These are phyloP conservation scores for Raphanus sativus DNA, from an alignment of 345 rosid genomes.

Conservation along the genomic window DNA sequence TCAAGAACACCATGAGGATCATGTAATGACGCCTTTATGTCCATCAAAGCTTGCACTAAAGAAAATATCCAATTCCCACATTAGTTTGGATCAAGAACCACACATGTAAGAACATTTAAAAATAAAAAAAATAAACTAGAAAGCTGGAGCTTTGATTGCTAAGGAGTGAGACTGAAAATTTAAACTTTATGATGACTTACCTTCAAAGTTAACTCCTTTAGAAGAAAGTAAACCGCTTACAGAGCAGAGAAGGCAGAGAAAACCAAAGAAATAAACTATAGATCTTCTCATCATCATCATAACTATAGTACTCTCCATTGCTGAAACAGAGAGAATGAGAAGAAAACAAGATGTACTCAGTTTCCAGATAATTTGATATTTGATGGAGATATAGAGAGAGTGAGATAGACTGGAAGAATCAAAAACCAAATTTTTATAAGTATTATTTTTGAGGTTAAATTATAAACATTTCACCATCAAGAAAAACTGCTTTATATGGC, in stretches of 20 bases:
- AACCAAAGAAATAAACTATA: slow-evolving; percentile 35
- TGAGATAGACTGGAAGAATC: slow-evolving; percentile 8
- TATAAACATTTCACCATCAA: slow-evolving; percentile 43
- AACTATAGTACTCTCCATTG: slow-evolving; percentile 22
- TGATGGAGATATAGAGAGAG: slow-evolving; percentile 25
- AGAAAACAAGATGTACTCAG: slow-evolving; percentile 40
- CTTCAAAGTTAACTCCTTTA: slow-evolving; percentile 90
- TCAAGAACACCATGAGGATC: slow-evolving; percentile 94
- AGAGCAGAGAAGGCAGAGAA: slow-evolving; percentile 50
- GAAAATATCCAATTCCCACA: background rate
- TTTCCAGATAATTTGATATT: slow-evolving; percentile 32
- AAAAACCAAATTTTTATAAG: background rate
- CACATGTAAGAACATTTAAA: background rate
- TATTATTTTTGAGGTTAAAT: slow-evolving; percentile 3
- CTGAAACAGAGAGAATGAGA: slow-evolving; percentile 41
- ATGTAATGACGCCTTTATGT: slow-evolving; percentile 63
- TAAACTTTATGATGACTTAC: slow-evolving; percentile 34
- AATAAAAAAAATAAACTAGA: background rate
- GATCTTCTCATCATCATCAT: slow-evolving; percentile 31
- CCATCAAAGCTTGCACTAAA: slow-evolving; percentile 87
- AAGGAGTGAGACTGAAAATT: slow-evolving; percentile 10
- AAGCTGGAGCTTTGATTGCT: background rate
- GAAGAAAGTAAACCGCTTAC: slow-evolving; percentile 68
- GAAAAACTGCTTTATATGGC: slow-evolving; percentile 49
- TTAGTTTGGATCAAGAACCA: slow-evolving; percentile 24